Base-by-base conservation (phyloP, 1,139 yeast genomes). In the Torulaspora globosa region DNA sequence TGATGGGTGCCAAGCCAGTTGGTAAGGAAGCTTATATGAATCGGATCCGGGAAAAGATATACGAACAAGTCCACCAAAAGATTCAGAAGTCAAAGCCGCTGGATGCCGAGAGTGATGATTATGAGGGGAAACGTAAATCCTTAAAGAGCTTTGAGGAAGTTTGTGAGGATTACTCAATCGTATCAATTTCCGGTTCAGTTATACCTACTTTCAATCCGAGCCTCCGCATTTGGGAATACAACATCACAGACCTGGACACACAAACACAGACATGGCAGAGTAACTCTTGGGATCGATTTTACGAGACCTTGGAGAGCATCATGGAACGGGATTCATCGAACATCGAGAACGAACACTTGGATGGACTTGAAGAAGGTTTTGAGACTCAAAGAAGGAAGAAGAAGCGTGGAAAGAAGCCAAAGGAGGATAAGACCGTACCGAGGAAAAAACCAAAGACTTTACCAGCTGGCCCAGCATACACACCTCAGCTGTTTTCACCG, bases 171-270 rank as follows among this genome's bases (percentile, higher is more conserved):
- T 86, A 84, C 58, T 72, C 87, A 1, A 70, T 87, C 46, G 82
- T 84, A 0, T 84, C 81, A 58, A 80, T 87, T 16, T 74, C 81
- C 2, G 81, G 90, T 0, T 82, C 90, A 49, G 79, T 87, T n/a
- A 78, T 87, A 5, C 95, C 96, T 1, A 87, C 95, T 0, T 87
- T 82, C 66, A 84, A 84, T 55, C 90, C 96, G 2, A 87, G 90
- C 1, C 62, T 87, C 48, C 70, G 95, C 51, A 82, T 87, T 1
- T 87, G 94, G 92, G 95, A 87, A 61, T 87, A 87, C 62, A 86
- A 87, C 60, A 76, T 77, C 39, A 76, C 87, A 0, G 82, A 73
- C 1, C 58, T 82, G 37, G 70, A 64, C 5, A 49, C 49, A 3
- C 48, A 45, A 24, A 14, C 41, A 5, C 3, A 45, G 4, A 15